Conservation (phyloP, 345 rosid species). For the Gossypium bickii region DNA sequence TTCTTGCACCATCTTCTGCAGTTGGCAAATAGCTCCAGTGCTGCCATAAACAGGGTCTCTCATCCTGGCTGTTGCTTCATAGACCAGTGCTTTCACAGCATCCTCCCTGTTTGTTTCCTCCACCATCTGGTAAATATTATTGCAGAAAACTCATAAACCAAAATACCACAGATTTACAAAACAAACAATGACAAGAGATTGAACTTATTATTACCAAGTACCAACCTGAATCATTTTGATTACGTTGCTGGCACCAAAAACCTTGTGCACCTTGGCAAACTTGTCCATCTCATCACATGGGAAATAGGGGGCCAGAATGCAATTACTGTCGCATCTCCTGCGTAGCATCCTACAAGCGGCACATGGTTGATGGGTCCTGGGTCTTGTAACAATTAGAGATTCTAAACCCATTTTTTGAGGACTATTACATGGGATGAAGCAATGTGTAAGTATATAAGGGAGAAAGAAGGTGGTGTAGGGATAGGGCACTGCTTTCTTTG, state of each 20-base stretch:
- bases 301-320: slow-evolving; percentile 33
- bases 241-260: slow-evolving; percentile 41
- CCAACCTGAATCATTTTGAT: slow-evolving; percentile 40
- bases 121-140: slow-evolving; percentile 23
- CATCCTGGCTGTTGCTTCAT: slow-evolving; percentile 35
- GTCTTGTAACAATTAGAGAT: background rate
- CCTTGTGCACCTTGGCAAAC: slow-evolving; percentile 32
- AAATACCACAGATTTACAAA: background rate
- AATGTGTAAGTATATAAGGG: background rate
- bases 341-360: slow-evolving; percentile 31
- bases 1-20: slow-evolving; percentile 27
- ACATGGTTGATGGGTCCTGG: slow-evolving; percentile 26
- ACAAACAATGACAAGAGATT: background rate
- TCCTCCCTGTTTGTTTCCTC: slow-evolving; percentile 35
- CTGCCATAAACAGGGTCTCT: slow-evolving; percentile 36
- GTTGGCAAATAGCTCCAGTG: slow-evolving; percentile 21
- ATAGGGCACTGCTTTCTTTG: slow-evolving; percentile 6
- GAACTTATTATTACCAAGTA: background rate
- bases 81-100: slow-evolving; percentile 28
- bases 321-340: slow-evolving; percentile 27
- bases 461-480: background rate
- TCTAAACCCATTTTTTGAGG: slow-evolving; percentile 16
- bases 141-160: background rate
- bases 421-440: background rate
- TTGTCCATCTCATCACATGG: slow-evolving; percentile 25